phyloP scores from a whole-genome alignment of 495 filamentous ascomycete genomes.

The Parachaetomium inaequale region DNA sequence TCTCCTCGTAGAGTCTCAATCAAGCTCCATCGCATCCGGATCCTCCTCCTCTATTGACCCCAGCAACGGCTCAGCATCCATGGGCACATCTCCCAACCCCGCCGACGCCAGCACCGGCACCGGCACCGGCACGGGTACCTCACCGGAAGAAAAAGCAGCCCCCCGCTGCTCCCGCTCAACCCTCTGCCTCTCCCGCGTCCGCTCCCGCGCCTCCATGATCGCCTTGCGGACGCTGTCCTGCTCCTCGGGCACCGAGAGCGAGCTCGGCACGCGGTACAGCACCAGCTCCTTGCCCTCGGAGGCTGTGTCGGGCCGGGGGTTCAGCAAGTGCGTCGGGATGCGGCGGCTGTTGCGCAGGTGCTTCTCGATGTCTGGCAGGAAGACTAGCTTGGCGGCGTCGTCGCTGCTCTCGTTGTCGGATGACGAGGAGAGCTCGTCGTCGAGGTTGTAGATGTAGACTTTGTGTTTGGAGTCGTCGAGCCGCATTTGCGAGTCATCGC shows the following conservation, averaged over 20 bases:
- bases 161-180: constrained; percentile 17
- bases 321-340: constrained; percentile 61
- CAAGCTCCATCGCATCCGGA: constrained; percentile 71
- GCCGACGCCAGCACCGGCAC: neutral
- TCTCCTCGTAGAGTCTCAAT: constrained; percentile 35
- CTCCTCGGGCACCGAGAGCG: constrained; percentile 70
- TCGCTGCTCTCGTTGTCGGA: constrained; percentile 39
- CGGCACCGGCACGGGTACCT: neutral
- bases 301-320: constrained; percentile 24
- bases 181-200: constrained; percentile 52
- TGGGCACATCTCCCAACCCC: neutral
- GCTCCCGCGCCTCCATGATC: constrained; percentile 74
- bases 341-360: constrained; percentile 57
- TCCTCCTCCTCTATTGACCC: constrained; percentile 37
- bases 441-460: constrained; percentile 86
- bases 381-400: constrained; percentile 55
- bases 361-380: constrained; percentile 81
- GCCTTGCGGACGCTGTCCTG: constrained; percentile 80
- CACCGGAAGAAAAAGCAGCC: no score
- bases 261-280: constrained; percentile 74
- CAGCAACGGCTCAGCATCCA: constrained; percentile 8
- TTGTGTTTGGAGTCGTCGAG: constrained; percentile 83
- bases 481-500: constrained; percentile 63
- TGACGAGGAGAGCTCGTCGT: constrained; percentile 77
- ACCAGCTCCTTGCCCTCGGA: constrained; percentile 60